Evolutionary conservation across 176 grass and related monocot genomes (phyloP), one percentile per base, ranked within the genome.

Genomic region (Eleusine indica): DNA sequence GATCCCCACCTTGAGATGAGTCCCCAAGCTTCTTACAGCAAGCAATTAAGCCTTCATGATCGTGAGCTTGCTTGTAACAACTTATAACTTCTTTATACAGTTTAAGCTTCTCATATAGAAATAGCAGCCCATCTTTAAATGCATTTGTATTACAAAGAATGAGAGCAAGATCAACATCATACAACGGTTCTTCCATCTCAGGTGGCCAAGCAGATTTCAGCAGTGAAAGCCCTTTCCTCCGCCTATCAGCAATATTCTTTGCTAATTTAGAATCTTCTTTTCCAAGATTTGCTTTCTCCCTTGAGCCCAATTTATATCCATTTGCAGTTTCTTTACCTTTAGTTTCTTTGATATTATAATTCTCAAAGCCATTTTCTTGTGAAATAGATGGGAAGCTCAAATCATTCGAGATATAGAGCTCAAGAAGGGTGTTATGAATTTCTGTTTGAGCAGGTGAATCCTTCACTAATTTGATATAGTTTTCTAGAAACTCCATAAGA

Each of bases 71-170:
- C 93, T 96, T 94, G 86, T 99, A 99, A 81, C 93, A 96, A 84
- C 90, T 82, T 66, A 99, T 99, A 80, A 99, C 96, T 86, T 96
- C 93, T 92, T 92, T 99, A 77, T 87, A 94, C 12, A 99, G 89
- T 83, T 99, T 94, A 74, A 96, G 82, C 89, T 96, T 99, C 80
- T 99, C 96, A 69, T 96, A 99, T 39, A 99, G 77, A 94, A 96
- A 99, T 54, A 99, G 57, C 73, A 99, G 70, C 4, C 96, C 96
- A 78, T 92, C 89, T 90, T 90, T 94, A 71, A 94, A 99, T 70
- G 83, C 81, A 91, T 99, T 90, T 83, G 89, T 90, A 78, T 99
- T 90, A 78, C 96, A 99, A 68, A 99, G 75, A 84, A 99, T 94
- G 78, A 99, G 84, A 68, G 88, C 87, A 84, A 99, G 91, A 87